Evolutionary conservation across 805 yeast genomes (phyloP), one percentile per base, ranked within the genome.

Genomic region (Candida ipomoeae): DNA sequence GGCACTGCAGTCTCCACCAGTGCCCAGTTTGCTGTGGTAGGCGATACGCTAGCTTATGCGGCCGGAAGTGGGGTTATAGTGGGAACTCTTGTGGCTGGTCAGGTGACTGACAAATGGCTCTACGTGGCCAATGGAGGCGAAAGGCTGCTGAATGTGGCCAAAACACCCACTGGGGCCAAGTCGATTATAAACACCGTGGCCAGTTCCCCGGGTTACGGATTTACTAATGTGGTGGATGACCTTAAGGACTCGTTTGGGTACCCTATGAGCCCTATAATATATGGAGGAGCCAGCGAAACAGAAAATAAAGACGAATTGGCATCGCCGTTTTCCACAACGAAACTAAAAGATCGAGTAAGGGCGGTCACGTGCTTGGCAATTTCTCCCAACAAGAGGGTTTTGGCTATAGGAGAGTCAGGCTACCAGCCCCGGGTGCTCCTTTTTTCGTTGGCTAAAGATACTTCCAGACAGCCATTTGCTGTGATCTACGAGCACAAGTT

Each of bases 351-450:
- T 46, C 69, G 76, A 49, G 79, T 82, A 31, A 68, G 84, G 50
- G 71, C 80, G 0, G 77, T 83, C 35, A 75, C 75, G 42, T 80
- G 87, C 52, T 61, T 84, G n/a, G 79, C 83, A 2, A 65, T 84
- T 5, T 77, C 88, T 0, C 81, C 85, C 0, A 78, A 80, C 59
- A 73, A 70, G 36, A 71, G 65, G 41, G 56, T 80, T 4, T 62
- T 86, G 23, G 89, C 89, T 0, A 80, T 84, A 14, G 92, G 92
- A 2, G 92, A 86, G 60, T 63, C 75, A 0, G 91, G 91, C 0
- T 83, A 82, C 53, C 81, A 77, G 55, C 92, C 92, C 1, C 69
- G 90, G 17, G 73, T 86, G 1, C 64, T 84, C 18, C 56, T 85
- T 13, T 85, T 76, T 58, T 82, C 87, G 2, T 64, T 83, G 14